These are phyloP conservation scores for Hirschfeldia incana DNA, from an alignment of 345 rosid species.

Conservation along the genomic window DNA sequence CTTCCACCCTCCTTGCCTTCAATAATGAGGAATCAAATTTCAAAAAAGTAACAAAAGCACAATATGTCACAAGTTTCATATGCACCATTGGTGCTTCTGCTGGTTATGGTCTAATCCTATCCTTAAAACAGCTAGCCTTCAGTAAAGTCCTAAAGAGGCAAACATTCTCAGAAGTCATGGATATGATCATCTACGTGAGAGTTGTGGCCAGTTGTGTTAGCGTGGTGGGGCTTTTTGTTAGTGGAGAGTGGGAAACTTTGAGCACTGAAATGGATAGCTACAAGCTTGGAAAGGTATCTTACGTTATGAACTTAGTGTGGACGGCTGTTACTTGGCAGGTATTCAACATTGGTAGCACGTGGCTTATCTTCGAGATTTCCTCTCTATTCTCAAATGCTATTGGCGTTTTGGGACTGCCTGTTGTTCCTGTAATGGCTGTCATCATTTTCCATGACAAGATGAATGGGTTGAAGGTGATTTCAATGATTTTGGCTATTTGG, in stretches of 20 bases:
- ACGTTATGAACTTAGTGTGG: slow-evolving; percentile 54
- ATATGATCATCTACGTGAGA: slow-evolving; percentile 32
- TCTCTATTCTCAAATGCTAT: slow-evolving; percentile 62
- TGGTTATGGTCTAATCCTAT: slow-evolving; percentile 45
- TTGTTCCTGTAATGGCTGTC: slow-evolving; percentile 62
- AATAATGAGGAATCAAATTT: slow-evolving; percentile 28
- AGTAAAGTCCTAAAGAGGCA: slow-evolving; percentile 40
- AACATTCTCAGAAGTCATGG: slow-evolving; percentile 39
- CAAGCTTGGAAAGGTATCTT: slow-evolving; percentile 53
- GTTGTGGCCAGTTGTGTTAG: slow-evolving; percentile 39
- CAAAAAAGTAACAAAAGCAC: slow-evolving; percentile 17
- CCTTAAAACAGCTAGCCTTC: slow-evolving; percentile 51
- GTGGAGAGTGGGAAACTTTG: slow-evolving; percentile 55
- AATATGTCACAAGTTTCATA: slow-evolving; percentile 46
- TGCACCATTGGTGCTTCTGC: slow-evolving; percentile 53
- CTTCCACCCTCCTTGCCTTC: slow-evolving; percentile 57
- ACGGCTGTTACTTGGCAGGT: slow-evolving; percentile 56
- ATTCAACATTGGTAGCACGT: slow-evolving; percentile 47
- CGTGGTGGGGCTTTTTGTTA: slow-evolving; percentile 52
- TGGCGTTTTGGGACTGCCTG: slow-evolving; percentile 58
- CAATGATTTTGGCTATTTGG: slow-evolving; percentile 68
- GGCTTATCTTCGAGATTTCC: slow-evolving; percentile 60
- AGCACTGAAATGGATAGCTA: slow-evolving; percentile 50
- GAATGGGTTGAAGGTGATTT: slow-evolving; percentile 67
- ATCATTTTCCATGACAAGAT: slow-evolving; percentile 63